Base-by-base conservation (phyloP, 2,329 filamentous ascomycete genomes). In the Neonectria neomacrospora region DNA sequence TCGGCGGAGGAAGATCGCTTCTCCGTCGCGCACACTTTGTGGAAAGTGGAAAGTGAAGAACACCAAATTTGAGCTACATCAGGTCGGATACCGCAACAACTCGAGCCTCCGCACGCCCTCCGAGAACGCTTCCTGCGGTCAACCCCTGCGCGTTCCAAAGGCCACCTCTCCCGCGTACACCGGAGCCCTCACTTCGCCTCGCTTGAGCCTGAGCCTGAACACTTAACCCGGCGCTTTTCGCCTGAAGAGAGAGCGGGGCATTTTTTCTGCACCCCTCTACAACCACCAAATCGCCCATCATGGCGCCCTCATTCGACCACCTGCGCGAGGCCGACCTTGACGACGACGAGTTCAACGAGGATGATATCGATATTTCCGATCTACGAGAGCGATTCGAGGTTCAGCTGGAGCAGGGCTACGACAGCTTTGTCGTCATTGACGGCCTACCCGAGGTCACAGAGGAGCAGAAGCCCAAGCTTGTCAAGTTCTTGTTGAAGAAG, bases 401-500 rank as follows among this genome's bases (percentile, higher is more conserved):
- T 67, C 93, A 95, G 78, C 86, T 98, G 70, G 96, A 99, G 80
- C 93, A 97, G 80, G 96, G 96, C 63, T 91, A 97, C 74, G 96
- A 99, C 79, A 91, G 94, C 68, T 99, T 99, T 76, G 92, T 99
- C 69, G 94, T 98, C 67, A 88, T 98, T 77, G 96, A 99, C 80
- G 96, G 96, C 70, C 88, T 99, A 45, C 96, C 96, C 70, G 84
- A 91, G 68, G 95, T 99, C 69, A 93, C 85, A 63, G 93, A 94
- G 79, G 95, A 96, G 53, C 94, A 92, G 84, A 95, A 94, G 84
- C 89, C 92, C 64, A 98, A 97, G 85, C 89, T 99, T 66, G 85
- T 97, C 80, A 98, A 98, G 82, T 98, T 98, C 81, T 84, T 99
- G 82, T 83, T 97, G 80, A 93, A 94, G 83, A 97, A 97, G 85